phyloP scores from a whole-genome alignment of 1,139 yeast genomes.

The Candida frijolesensis region DNA sequence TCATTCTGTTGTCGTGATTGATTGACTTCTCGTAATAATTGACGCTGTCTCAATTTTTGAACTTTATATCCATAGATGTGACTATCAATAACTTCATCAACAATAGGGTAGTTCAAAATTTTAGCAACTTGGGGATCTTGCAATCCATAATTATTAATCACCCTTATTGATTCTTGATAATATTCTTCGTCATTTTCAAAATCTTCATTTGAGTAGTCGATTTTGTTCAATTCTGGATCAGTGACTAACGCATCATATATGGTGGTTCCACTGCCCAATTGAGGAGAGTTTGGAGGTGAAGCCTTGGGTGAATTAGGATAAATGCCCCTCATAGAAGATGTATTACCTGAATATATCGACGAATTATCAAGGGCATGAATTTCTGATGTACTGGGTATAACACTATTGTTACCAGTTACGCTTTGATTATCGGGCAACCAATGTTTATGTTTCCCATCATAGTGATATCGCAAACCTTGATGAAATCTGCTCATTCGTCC shows the following conservation, averaged over 20 bases:
- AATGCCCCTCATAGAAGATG: constrained; percentile 35
- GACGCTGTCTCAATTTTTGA: constrained; percentile 33
- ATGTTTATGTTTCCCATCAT: constrained; percentile 78
- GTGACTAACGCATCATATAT: constrained; percentile 32
- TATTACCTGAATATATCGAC: constrained; percentile 34
- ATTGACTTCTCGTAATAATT: constrained; percentile 19
- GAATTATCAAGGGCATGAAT: constrained; percentile 30
- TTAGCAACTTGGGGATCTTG: constrained; percentile 39
- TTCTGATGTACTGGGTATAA: constrained; percentile 31
- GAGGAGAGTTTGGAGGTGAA: constrained; percentile 27
- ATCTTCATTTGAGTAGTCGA: constrained; percentile 32
- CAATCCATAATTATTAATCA: constrained; percentile 42
- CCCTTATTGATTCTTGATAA: constrained; percentile 36
- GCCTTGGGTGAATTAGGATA: constrained; percentile 31
- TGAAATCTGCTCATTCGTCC: constrained; percentile 74
- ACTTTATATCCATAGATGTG: constrained; percentile 49
- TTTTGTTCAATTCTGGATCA: constrained; percentile 22
- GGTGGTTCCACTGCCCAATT: constrained; percentile 16
- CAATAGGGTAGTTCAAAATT: constrained; percentile 47
- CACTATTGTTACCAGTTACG: constrained; percentile 11
- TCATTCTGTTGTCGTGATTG: constrained; percentile 4
- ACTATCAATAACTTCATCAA: constrained; percentile 45
- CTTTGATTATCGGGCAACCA: constrained; percentile 63
- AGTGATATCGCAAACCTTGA: constrained; percentile 80
- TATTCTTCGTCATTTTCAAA: constrained; percentile 45